Evolutionary conservation across 2,329 filamentous ascomycete species (phyloP).

Genomic region (Pseudogymnoascus sp.): DNA sequence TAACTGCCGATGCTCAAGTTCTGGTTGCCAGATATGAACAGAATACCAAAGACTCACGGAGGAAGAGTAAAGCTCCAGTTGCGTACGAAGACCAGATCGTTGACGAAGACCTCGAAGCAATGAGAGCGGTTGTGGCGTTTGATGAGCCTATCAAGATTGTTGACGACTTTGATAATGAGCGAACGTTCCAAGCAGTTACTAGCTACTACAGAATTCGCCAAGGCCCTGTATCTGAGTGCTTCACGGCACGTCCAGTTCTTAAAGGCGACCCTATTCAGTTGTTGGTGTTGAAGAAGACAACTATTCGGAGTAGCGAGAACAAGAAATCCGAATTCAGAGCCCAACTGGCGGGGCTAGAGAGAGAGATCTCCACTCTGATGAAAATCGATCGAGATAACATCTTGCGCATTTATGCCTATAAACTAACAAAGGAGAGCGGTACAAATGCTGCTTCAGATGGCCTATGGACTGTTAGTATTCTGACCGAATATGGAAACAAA

Average conservation of each 20-base stretch:
- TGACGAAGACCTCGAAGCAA: slow-evolving; percentile 29
- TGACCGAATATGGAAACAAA: slow-evolving; percentile 71
- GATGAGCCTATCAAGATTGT: slow-evolving; percentile 59
- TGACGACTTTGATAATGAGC: slow-evolving; percentile 53
- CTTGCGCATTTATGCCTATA: slow-evolving; percentile 74
- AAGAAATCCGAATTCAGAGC: slow-evolving; percentile 62
- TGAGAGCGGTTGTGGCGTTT: slow-evolving; percentile 45
- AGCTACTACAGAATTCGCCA: slow-evolving; percentile 59
- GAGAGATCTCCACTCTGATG: slow-evolving; percentile 67
- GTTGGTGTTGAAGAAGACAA: slow-evolving; percentile 67
- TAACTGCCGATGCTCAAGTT: slow-evolving; percentile 51
- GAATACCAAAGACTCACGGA: slow-evolving; percentile 56
- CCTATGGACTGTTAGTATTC: slow-evolving; percentile 65
- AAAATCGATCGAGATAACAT: slow-evolving; percentile 68
- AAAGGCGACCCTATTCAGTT: slow-evolving; percentile 44
- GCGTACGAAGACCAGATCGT: slow-evolving; percentile 33
- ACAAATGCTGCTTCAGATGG: slow-evolving; percentile 30
- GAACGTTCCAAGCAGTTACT: slow-evolving; percentile 64
- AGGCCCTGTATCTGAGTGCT: slow-evolving; percentile 59
- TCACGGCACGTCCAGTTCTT: slow-evolving; percentile 64
- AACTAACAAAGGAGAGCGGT: slow-evolving; percentile 64
- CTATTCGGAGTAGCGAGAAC: slow-evolving; percentile 48
- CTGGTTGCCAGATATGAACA: slow-evolving; percentile 59
- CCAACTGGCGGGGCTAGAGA: slow-evolving; percentile 68
- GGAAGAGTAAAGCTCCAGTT: slow-evolving; percentile 43